A percentile compares a stretch with the other conserved stretches of the same genome.
Evolutionary conservation across 352 stramenopile species (phyloP).

Genomic region (Pythium aristosporum): DNA sequence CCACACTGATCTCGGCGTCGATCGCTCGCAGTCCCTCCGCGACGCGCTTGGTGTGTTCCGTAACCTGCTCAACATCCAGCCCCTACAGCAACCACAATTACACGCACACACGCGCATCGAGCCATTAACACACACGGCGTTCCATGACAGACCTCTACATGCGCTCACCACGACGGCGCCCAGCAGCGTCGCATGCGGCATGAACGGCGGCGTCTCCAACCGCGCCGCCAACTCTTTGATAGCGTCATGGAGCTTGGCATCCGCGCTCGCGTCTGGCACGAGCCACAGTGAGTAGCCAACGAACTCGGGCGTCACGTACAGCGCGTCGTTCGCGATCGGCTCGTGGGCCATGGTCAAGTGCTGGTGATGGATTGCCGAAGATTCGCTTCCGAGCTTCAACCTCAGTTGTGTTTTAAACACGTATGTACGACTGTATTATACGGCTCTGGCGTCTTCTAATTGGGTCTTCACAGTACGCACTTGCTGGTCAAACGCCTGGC

Average conservation of each 20-base stretch:
- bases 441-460: slow-evolving; percentile 40
- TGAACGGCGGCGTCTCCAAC: slow-evolving; percentile 46
- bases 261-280: slow-evolving; percentile 27
- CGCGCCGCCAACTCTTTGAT: slow-evolving; percentile 40
- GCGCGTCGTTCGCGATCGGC: slow-evolving; percentile 23
- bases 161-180: slow-evolving; percentile 39
- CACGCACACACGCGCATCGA: not conserved
- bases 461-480: slow-evolving; percentile 51
- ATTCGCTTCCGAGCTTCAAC: not conserved
- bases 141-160: not conserved
- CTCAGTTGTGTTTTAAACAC: slow-evolving; percentile 10
- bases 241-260: slow-evolving; percentile 26
- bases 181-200: slow-evolving; percentile 62
- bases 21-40: slow-evolving; percentile 33
- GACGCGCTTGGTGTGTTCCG: slow-evolving; percentile 36
- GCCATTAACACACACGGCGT: not conserved
- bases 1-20: slow-evolving; percentile 34
- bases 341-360: not conserved
- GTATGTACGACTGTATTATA: slow-evolving; percentile 14
- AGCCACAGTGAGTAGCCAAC: slow-evolving; percentile 65
- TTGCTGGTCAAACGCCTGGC: slow-evolving; percentile 57
- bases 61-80: slow-evolving; percentile 25
- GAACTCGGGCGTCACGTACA: slow-evolving; percentile 42
- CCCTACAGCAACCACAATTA: slow-evolving; percentile 23
- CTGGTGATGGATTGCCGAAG: not conserved